phyloP scores from a whole-genome alignment of 2,329 filamentous ascomycete species.

The Trichoderma afroharzianum region DNA sequence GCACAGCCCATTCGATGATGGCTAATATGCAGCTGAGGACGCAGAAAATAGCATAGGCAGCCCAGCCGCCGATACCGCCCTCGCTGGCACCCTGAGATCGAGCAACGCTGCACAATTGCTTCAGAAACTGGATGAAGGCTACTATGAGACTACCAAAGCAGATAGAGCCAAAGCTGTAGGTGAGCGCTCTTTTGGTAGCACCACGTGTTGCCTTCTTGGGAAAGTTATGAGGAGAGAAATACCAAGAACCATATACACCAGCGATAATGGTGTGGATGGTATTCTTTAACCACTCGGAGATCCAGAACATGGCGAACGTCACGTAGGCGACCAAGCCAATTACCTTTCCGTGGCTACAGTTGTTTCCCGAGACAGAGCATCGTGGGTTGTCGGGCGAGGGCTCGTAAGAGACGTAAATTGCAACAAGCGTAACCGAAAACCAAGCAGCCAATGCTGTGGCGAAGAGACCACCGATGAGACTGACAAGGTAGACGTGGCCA shows the following conservation, averaged over 20 bases:
- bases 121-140: conserved; percentile 79
- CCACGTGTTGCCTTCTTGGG: conserved; percentile 77
- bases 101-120: conserved; percentile 78
- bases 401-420: conserved; percentile 80
- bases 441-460: conserved; percentile 76
- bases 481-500: conserved; percentile 84
- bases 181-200: conserved; percentile 76
- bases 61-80: conserved; percentile 68
- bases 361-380: conserved; percentile 41
- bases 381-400: conserved; percentile 54
- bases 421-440: conserved; percentile 82
- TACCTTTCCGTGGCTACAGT: conserved; percentile 72
- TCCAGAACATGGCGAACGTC: conserved; percentile 92
- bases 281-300: conserved; percentile 91
- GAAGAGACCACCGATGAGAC: conserved; percentile 73
- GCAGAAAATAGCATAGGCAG: conserved; percentile 66
- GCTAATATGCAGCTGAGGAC: conserved; percentile 72
- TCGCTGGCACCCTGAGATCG: conserved; percentile 59
- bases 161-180: conserved; percentile 91
- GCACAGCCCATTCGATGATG: conserved; percentile 77
- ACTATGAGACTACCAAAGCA: conserved; percentile 81
- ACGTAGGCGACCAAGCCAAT: conserved; percentile 82
- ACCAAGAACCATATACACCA: conserved; percentile 90
- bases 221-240: conserved; percentile 69
- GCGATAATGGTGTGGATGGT: conserved; percentile 84